Base-by-base conservation (phyloP, 345 rosid species). In the Populus alba region DNA sequence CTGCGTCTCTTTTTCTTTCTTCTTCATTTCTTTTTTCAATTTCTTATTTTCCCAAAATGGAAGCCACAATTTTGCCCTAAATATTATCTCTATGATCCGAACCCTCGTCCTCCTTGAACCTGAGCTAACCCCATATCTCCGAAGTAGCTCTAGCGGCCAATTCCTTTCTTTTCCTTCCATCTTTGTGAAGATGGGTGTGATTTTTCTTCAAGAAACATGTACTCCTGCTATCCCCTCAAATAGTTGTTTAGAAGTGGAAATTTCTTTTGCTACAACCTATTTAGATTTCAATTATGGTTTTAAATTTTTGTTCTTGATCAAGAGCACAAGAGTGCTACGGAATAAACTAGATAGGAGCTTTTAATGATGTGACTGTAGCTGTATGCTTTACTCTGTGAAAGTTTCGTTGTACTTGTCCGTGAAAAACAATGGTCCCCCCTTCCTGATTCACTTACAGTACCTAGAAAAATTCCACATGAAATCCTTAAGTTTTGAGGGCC, bases 371-470 rank as follows among this genome's bases (percentile, higher is more conserved):
- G 66, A 74, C 57, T 73, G 55, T 67, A 55, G 38, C 8, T 39
- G 49, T 22, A 66, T 75, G 83, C 53, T 51, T 59, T 62, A 74
- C 57, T 73, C 65, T 41, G 45, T 71, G 67, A 15, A 29, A 43
- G 23, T 15, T 33, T 66, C 16, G 11, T 61, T 70, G 66, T 68
- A 43, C 84, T 73, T 61, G 47, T 66, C 55, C 47, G 43, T 27
- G 63, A n/a, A n/a, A 51, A 55, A 55, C 43, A 81, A 82, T 78
- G 81, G 85, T 70, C 73, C 82, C 85, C 81, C 38, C 85, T 62
- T 10, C 73, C 74, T 10, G 59, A 53, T 53, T 33, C 27, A 27
- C 38, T 45, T 33, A 68, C 47, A 75, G 31, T 73, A 51, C 80
- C 80, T 73, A 47, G 81, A 51, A 77, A 61, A 72, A 81, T 77